These are phyloP conservation scores for Candida boleticola DNA, from an alignment of 805 yeast genomes.

Conservation along the genomic window DNA sequence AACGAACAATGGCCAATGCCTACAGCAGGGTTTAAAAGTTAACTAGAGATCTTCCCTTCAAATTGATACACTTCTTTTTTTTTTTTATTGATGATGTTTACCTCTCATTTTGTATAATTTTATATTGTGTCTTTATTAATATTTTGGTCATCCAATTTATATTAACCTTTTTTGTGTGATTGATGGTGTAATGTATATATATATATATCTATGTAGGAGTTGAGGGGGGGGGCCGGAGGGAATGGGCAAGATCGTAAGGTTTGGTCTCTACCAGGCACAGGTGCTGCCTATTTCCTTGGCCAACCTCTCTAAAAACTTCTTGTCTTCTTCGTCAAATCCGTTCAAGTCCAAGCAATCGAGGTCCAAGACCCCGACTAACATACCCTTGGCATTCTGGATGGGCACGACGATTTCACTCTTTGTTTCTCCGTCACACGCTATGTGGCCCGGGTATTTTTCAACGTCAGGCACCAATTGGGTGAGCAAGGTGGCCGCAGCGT, in stretches of 20 bases:
- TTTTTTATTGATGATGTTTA: too few relatives aligned
- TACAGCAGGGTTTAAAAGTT: too few relatives aligned
- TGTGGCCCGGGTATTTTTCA: slow-evolving; percentile 80
- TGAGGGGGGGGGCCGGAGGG: too few relatives aligned
- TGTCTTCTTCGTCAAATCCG: slow-evolving; percentile 71
- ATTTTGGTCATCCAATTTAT: too few relatives aligned
- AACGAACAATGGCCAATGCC: too few relatives aligned
- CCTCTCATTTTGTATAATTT: slow-evolving; percentile 1
- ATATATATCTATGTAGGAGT: background rate
- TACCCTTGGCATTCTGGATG: slow-evolving; percentile 38
- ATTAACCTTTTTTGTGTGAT: background rate
- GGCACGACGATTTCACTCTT: slow-evolving; percentile 94
- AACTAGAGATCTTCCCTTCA: too few relatives aligned
- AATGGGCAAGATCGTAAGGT: too few relatives aligned
- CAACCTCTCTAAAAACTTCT: slow-evolving; percentile 55
- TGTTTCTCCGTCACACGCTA: slow-evolving; percentile 96
- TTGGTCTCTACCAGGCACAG: slow-evolving; percentile 55
- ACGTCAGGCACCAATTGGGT: slow-evolving; percentile 84
- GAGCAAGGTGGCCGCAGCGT: slow-evolving; percentile 56
- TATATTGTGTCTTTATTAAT: background rate
- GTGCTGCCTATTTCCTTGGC: slow-evolving; percentile 50
- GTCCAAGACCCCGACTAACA: slow-evolving; percentile 75
- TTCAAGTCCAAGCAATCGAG: slow-evolving; percentile 66
- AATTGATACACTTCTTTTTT: too few relatives aligned
- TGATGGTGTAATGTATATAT: background rate